phyloP scores from a whole-genome alignment of 1,284 basidiomycete genomes.

The Takashimella koratensis region DNA sequence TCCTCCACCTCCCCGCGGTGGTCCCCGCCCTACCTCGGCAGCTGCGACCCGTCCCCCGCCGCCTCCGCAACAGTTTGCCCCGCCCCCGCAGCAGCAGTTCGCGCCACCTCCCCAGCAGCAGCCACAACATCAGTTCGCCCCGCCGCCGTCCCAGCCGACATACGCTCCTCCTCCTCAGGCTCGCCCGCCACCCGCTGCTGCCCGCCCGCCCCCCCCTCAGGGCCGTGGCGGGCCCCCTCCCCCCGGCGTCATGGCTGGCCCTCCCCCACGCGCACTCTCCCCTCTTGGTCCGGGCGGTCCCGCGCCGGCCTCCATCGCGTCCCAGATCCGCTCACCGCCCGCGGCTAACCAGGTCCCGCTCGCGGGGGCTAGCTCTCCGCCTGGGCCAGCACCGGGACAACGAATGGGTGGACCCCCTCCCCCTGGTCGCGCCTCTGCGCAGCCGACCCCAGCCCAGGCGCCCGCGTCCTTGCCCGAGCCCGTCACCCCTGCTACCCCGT shows the following conservation, averaged over 20 bases:
- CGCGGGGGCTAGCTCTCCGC: constrained; percentile 1
- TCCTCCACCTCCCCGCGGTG: constrained; percentile 45
- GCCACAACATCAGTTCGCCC: constrained; percentile 1
- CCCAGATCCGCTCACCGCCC: neutral
- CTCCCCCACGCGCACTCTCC: constrained; percentile 50
- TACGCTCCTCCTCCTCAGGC: constrained; percentile 12
- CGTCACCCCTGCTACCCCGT: constrained; percentile 34
- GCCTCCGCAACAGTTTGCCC: constrained; percentile 8
- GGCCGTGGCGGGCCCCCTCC: constrained; percentile 48
- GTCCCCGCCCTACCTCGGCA: constrained; percentile 46
- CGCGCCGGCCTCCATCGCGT: constrained; percentile 10
- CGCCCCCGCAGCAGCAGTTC: constrained; percentile 3
- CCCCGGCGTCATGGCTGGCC: constrained; percentile 51
- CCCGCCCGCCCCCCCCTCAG: constrained; percentile 29
- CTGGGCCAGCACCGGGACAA: constrained; percentile 16
- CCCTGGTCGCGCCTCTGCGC: constrained; percentile 24
- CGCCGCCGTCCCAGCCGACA: neutral
- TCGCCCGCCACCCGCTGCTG: constrained; percentile 31
- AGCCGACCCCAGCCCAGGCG: constrained; percentile 10
- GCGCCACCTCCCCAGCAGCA: constrained; percentile 6
- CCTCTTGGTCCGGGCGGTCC: constrained; percentile 33
- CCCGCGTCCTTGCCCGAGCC: constrained; percentile 23
- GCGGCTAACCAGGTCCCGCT: neutral
- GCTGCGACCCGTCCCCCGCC: constrained; percentile 14
- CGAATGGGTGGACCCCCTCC: constrained; percentile 39